Base-by-base conservation (phyloP, 768 basidiomycete genomes). In the Tephrocybe rancida region DNA sequence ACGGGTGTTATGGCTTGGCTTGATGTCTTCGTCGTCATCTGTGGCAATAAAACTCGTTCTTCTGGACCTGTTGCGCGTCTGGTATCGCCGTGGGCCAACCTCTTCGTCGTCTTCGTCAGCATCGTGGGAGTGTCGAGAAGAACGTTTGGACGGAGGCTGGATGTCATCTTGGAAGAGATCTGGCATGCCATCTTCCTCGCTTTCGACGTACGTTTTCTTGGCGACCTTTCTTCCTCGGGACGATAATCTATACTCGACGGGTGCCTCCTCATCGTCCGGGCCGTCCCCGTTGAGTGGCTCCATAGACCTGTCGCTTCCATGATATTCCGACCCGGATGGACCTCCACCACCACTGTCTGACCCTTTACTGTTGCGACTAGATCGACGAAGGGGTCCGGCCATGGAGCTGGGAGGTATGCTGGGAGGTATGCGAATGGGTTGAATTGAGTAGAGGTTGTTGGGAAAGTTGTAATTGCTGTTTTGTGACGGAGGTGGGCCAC, bases 251-350 rank as follows among this genome's bases (percentile, higher is more conserved):
- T 65, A 64, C 57, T 67, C 60, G 9, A 67, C 48, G 3, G 61
- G 62, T 45, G 46, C 48, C n/a, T 44, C 48, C 8, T 70, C 67
- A 10, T 77, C 69, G 19, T 68, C 67, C 10, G 50, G 57, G 16
- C 61, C 62, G 22, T 64, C 58, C 44, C 65, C 67, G 18, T 57
- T 56, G 11, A 25, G 11, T 8, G 65, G 67, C 48, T 73, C 68
- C 49, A 72, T 67, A 3, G 75, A 77, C 58, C 74, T 75, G 45
- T 79, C 79, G 50, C 78, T 78, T 51, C 70, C 75, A 51, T 76
- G 71, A 61, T 81, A 82, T 61, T 80, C 78, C 3, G 79, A 81
- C 18, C 77, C 79, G 44, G 78, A 80, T 18, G 71, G 67, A 0
- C 67, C 71, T 0, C 50, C 55, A 35, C 69, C 64, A 2, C 52